Percentiles rank a stretch among this genome's conserved stretches.
Conservation (phyloP, 2,329 filamentous ascomycete species). For the Fusarium goolgardi region DNA sequence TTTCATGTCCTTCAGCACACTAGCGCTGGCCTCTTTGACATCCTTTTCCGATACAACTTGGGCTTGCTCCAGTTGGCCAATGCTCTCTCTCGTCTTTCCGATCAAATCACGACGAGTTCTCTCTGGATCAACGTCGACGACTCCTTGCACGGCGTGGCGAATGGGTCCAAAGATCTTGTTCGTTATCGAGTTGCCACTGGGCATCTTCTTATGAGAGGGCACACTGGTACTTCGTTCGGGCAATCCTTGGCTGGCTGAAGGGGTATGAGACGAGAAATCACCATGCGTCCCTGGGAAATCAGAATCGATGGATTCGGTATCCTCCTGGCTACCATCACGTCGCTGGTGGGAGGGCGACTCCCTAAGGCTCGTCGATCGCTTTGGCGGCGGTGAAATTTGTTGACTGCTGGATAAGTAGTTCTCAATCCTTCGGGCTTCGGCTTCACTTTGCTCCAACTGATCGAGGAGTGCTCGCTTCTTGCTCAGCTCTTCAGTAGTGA, state of each 20-base stretch:
- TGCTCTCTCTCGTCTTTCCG: conserved; percentile 91
- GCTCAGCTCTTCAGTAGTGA: conserved; percentile 91
- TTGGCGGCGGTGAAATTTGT: conserved; percentile 68
- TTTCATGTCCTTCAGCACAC: conserved; percentile 88
- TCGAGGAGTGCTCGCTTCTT: conserved; percentile 88
- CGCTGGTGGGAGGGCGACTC: conserved; percentile 62
- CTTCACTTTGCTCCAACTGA: conserved; percentile 91
- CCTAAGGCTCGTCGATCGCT: conserved; percentile 72
- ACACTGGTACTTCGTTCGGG: conserved; percentile 64
- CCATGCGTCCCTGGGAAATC: conserved; percentile 93
- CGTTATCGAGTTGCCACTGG: conserved; percentile 90
- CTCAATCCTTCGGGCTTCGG: conserved; percentile 92
- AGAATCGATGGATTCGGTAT: conserved; percentile 92
- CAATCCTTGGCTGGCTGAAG: conserved; percentile 79
- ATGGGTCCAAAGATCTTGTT: conserved; percentile 95
- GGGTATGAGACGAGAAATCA: conserved; percentile 70
- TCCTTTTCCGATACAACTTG: conserved; percentile 89
- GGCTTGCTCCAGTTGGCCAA: conserved; percentile 89
- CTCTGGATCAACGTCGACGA: conserved; percentile 96
- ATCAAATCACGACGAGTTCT: conserved; percentile 91
- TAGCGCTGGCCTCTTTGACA: conserved; percentile 90
- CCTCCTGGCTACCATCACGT: conserved; percentile 72
- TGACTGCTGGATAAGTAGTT: conserved; percentile 86
- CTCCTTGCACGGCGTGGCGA: conserved; percentile 94
- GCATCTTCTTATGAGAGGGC: conserved; percentile 76